Percentiles rank a stretch among this genome's conserved stretches.
Conservation (phyloP, 352 stramenopile genomes). For the Hyaloperonospora arabidopsidis region DNA sequence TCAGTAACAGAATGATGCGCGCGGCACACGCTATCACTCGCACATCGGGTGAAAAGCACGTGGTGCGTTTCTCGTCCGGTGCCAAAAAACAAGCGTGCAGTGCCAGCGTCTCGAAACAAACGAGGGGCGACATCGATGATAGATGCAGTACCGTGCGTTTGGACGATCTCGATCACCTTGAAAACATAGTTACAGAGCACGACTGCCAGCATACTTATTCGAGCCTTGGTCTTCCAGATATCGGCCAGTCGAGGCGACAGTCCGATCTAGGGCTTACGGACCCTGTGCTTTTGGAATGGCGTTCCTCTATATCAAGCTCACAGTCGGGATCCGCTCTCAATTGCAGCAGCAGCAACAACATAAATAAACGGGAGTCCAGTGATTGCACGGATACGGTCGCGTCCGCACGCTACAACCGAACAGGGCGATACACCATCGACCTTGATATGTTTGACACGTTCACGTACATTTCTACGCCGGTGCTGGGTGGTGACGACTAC, state of each 20-base stretch:
- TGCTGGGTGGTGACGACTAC: constrained; percentile 30
- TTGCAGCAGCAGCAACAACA: background rate
- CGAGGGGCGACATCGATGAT: constrained; percentile 15
- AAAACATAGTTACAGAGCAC: constrained; percentile 26
- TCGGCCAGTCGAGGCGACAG: constrained; percentile 8
- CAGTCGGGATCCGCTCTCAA: constrained; percentile 15
- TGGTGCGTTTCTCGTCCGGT: constrained; percentile 2
- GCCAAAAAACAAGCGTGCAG: constrained; percentile 7
- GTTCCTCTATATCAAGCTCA: constrained; percentile 21
- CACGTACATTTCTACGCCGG: constrained; percentile 44
- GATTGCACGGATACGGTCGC: constrained; percentile 2
- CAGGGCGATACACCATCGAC: constrained; percentile 33
- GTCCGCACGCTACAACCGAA: constrained; percentile 7
- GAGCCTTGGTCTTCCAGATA: constrained; percentile 10
- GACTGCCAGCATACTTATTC: constrained; percentile 16
- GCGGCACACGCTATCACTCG: constrained; percentile 10
- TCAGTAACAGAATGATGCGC: constrained; percentile 19
- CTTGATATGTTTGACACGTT: constrained; percentile 47
- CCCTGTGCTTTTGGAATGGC: constrained; percentile 19
- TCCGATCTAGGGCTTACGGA: no score
- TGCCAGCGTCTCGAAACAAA: constrained; percentile 1
- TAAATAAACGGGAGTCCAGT: constrained; percentile 5
- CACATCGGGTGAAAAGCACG: constrained; percentile 12
- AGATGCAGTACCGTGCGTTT: constrained; percentile 28
- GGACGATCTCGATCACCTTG: constrained; percentile 35